Percentiles rank a stretch among this genome's conserved stretches.
Conservation (phyloP, 1,284 basidiomycete species). For the Ustilago vetiveriae region DNA sequence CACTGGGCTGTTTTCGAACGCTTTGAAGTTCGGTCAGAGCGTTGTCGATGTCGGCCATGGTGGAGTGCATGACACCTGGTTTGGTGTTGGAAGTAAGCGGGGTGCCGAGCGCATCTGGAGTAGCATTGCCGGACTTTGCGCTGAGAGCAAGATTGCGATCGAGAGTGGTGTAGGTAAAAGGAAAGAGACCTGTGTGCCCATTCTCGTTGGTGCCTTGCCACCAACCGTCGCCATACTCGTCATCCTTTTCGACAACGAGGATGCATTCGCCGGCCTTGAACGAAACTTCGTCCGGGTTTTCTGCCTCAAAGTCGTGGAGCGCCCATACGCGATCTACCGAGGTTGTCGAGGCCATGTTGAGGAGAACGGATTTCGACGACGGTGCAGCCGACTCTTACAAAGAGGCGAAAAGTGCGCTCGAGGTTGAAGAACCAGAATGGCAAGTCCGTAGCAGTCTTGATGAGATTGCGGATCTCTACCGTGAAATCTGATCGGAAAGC, state of each 20-base stretch:
- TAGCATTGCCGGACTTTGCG: constrained; percentile 32
- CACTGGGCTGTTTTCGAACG: constrained; percentile 21
- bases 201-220: constrained; percentile 90
- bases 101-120: constrained; percentile 32
- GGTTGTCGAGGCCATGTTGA: constrained; percentile 31
- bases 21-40: constrained; percentile 60
- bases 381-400: too few relatives aligned
- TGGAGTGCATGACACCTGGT: constrained; percentile 61
- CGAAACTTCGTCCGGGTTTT: constrained; percentile 90
- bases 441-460: too few relatives aligned
- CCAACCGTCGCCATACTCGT: constrained; percentile 96
- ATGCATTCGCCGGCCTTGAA: constrained; percentile 88
- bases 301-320: constrained; percentile 84
- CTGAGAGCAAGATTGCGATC: constrained; percentile 53
- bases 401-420: too few relatives aligned
- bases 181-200: constrained; percentile 88
- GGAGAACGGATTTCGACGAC: too few relatives aligned
- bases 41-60: constrained; percentile 66
- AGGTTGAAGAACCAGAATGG: too few relatives aligned
- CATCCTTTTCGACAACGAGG: constrained; percentile 90
- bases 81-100: constrained; percentile 13
- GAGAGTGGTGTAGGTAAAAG: constrained; percentile 80
- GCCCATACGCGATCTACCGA: constrained; percentile 69
- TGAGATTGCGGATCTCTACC: too few relatives aligned
- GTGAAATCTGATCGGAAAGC: too few relatives aligned